These are phyloP conservation scores for Botrytis porri DNA, from an alignment of 2,329 filamentous ascomycete genomes.

Conservation along the genomic window DNA sequence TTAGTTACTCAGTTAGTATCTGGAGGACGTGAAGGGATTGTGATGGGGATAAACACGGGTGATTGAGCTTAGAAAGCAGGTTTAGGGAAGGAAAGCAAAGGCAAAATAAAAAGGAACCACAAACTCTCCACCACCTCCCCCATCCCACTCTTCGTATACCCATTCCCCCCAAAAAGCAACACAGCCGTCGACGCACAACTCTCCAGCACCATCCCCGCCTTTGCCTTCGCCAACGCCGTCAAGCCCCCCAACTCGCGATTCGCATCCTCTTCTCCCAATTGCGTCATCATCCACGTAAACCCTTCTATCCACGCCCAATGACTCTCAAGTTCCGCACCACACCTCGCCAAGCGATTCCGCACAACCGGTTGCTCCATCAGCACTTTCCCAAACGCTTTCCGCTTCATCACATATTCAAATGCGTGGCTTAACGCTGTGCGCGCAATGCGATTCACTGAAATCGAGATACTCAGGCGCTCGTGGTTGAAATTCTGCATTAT, in stretches of 20 bases:
- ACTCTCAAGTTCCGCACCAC: conserved; percentile 55
- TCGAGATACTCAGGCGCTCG: not conserved
- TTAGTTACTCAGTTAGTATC: too few relatives aligned
- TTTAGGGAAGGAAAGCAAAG: not conserved
- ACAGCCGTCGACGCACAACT: conserved; percentile 69
- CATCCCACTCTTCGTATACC: conserved; percentile 66
- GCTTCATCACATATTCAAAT: not conserved
- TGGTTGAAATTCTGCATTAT: not conserved
- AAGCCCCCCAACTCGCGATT: conserved; percentile 66
- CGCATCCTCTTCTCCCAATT: conserved; percentile 56
- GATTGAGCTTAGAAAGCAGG: too few relatives aligned
- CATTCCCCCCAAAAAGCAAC: conserved; percentile 71
- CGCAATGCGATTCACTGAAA: not conserved
- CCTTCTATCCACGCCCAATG: conserved; percentile 72
- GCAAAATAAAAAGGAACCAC: conserved; percentile 38
- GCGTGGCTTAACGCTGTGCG: not conserved
- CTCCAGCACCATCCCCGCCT: conserved; percentile 67
- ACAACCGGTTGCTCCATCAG: not conserved
- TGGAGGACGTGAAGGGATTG: too few relatives aligned
- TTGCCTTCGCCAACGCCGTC: conserved; percentile 70
- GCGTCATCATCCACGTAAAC: conserved; percentile 65
- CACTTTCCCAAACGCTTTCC: not conserved
- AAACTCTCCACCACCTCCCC: conserved; percentile 69
- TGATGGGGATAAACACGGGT: too few relatives aligned
- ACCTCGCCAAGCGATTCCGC: not conserved